phyloP scores from a whole-genome alignment of 306 rosid genomes.

The Malus orientalis region DNA sequence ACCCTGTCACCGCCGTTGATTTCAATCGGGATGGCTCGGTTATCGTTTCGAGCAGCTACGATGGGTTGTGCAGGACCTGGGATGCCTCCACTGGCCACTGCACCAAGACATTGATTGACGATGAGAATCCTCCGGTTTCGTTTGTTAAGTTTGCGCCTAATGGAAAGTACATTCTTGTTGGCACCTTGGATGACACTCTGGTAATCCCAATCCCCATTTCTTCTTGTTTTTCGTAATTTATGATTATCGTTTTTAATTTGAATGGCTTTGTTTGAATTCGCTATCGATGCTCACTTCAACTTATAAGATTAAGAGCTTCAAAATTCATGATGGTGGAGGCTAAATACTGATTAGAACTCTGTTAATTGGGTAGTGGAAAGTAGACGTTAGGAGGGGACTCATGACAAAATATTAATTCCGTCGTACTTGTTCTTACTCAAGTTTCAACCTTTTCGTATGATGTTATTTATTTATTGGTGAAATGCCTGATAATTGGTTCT shows the following conservation, averaged over 20 bases:
- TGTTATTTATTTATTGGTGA: not conserved
- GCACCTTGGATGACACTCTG: constrained; percentile 81
- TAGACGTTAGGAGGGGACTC: not conserved
- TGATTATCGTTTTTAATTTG: not conserved
- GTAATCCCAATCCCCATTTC: constrained; percentile 26
- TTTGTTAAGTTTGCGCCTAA: constrained; percentile 89
- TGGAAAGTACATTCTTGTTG: constrained; percentile 81
- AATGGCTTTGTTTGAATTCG: not conserved
- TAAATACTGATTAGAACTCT: not conserved
- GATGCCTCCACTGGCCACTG: constrained; percentile 93
- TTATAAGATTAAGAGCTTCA: not conserved
- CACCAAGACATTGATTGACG: constrained; percentile 84
- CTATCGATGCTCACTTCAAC: constrained; percentile 22
- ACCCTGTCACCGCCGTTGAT: constrained; percentile 92
- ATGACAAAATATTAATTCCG: not conserved
- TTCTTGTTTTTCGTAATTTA: not conserved
- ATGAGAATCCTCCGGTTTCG: constrained; percentile 92
- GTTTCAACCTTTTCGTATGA: not conserved
- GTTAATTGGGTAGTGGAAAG: not conserved
- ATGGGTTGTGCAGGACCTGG: constrained; percentile 87
- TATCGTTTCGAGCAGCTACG: constrained; percentile 90
- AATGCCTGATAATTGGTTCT: not conserved
- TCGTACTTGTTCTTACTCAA: not conserved
- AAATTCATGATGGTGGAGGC: not conserved
- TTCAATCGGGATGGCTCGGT: constrained; percentile 75